Conservation (phyloP, 805 yeast genomes). For the Saccharomycodes ludwigii region DNA sequence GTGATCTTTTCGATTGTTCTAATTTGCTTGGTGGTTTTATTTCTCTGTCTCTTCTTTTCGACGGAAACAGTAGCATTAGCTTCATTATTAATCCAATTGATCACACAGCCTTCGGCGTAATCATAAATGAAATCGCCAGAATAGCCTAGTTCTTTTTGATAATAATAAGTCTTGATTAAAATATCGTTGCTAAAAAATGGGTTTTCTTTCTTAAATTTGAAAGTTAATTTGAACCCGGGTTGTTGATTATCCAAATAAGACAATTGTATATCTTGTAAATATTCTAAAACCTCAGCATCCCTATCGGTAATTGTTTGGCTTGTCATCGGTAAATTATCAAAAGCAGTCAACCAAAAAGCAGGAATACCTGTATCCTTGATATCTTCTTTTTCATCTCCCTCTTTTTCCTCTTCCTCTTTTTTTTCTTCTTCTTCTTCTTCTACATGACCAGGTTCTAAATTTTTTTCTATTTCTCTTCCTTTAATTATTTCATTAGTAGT, state of each 20-base stretch:
- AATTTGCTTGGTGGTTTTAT: constrained; percentile 90
- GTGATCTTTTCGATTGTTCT: constrained; percentile 90
- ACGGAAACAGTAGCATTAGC: constrained; percentile 73
- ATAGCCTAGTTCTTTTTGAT: constrained; percentile 87
- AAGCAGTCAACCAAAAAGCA: constrained; percentile 91
- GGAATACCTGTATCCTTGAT: constrained; percentile 65
- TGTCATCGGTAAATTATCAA: constrained; percentile 72
- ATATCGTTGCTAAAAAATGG: constrained; percentile 62
- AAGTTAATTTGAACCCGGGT: constrained; percentile 69
- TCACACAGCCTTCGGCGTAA: constrained; percentile 78
- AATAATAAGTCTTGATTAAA: constrained; percentile 79
- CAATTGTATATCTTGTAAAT: constrained; percentile 58
- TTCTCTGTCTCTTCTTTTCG: constrained; percentile 95
- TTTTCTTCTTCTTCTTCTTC: constrained; percentile 30
- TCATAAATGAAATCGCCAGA: constrained; percentile 95
- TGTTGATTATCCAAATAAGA: constrained; percentile 46
- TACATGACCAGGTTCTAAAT: constrained; percentile 33
- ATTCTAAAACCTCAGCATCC: constrained; percentile 71
- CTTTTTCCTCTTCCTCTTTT: constrained; percentile 30
- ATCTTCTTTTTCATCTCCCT: constrained; percentile 32
- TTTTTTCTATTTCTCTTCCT: constrained; percentile 62
- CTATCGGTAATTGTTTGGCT: constrained; percentile 80
- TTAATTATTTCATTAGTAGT: constrained; percentile 61
- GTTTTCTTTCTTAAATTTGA: constrained; percentile 62
- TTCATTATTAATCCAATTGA: constrained; percentile 74